Evolutionary conservation across 208 protist species (phyloP).

Genomic region (Leishmania guyanensis): DNA sequence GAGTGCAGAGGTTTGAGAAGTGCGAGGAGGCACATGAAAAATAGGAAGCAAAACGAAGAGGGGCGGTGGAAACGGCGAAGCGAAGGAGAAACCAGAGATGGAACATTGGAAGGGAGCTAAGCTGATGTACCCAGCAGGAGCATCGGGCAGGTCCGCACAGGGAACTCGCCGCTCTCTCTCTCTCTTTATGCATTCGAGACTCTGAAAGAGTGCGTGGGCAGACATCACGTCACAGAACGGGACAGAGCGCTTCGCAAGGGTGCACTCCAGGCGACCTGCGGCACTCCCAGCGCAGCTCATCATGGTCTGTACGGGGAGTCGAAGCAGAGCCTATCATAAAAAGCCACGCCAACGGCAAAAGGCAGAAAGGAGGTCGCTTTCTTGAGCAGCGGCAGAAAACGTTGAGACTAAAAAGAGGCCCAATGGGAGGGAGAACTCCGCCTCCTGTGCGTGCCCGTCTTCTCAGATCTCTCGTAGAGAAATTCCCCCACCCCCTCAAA

Average conservation of each 20-base stretch:
- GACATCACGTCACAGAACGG: background rate
- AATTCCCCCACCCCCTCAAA: background rate
- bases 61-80: background rate
- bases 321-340: background rate
- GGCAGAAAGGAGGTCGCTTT: background rate
- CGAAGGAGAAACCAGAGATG: background rate
- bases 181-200: background rate
- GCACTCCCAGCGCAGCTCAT: background rate
- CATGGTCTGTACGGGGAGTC: background rate
- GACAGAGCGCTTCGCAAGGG: background rate
- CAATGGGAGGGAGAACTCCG: background rate
- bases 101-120: background rate
- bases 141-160: background rate
- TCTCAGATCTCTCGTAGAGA: too few species aligned
- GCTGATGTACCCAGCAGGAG: background rate
- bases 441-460: too few species aligned
- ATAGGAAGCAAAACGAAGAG: background rate
- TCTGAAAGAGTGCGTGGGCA: background rate
- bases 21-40: background rate
- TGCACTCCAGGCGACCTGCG: background rate
- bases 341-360: too few species aligned
- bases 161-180: background rate
- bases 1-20: background rate
- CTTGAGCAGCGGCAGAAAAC: background rate
- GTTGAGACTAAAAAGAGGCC: background rate